These are phyloP conservation scores for Globisporangium nodosum DNA, from an alignment of 352 stramenopile genomes.

Conservation along the genomic window DNA sequence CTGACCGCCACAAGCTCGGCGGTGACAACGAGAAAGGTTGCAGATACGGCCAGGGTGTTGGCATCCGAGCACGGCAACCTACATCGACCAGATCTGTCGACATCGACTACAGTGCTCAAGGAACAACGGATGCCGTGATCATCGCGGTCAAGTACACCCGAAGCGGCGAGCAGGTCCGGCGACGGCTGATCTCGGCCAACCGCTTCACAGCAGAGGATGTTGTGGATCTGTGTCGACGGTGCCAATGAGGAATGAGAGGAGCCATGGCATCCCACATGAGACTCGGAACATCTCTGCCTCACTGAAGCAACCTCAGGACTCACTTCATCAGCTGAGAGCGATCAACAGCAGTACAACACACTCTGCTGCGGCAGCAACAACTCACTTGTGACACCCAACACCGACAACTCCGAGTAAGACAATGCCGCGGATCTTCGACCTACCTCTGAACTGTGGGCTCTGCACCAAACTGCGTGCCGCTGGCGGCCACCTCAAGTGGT, in stretches of 20 bases:
- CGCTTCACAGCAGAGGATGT: neutral
- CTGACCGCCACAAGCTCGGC: neutral
- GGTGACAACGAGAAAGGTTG: neutral
- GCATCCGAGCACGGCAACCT: neutral
- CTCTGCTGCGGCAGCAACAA: slow-evolving; percentile 12
- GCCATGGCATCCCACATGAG: slow-evolving; percentile 4
- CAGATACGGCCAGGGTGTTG: too few species aligned
- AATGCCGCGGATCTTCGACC: too few species aligned
- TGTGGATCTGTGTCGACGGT: slow-evolving; percentile 1
- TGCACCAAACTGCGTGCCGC: slow-evolving; percentile 5
- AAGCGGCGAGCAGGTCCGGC: slow-evolving; percentile 11
- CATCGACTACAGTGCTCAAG: neutral
- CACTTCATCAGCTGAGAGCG: slow-evolving; percentile 13
- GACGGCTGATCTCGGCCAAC: neutral
- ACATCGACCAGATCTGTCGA: neutral
- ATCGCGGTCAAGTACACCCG: slow-evolving; percentile 12
- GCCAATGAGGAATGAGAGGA: slow-evolving; percentile 1
- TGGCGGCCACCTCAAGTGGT: slow-evolving; percentile 18
- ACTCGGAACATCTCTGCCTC: slow-evolving; percentile 11
- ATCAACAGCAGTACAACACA: slow-evolving; percentile 12
- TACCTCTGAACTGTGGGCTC: too few species aligned
- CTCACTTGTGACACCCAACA: neutral
- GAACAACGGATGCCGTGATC: neutral
- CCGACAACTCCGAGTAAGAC: neutral
- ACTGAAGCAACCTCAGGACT: slow-evolving; percentile 16